Base-by-base conservation (phyloP, 2,329 filamentous ascomycete genomes). In the Herpomyces periplanetae region DNA sequence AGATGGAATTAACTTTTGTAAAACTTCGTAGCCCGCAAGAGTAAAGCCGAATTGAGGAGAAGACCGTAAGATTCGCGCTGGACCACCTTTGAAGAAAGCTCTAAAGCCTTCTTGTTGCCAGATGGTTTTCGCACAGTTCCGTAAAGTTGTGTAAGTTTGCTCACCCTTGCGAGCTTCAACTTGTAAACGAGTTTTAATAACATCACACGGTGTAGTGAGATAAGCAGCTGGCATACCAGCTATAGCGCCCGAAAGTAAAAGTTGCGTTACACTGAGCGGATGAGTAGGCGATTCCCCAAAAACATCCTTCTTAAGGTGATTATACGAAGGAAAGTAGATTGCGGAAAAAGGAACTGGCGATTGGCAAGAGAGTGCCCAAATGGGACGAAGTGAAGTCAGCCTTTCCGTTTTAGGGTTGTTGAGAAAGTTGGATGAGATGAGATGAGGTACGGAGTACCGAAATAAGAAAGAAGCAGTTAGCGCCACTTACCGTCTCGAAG, bases 11-110 rank as follows among this genome's bases (percentile, higher is more conserved):
- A 58, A 20, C 24, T 47, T 64, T 42, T 88, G 71, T 19, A 96
- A 46, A 14, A 96, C 50, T 40, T 96, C 80, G 39, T 91, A 96
- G 16, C 66, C 65, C 3, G 80, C 80, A 10, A 96, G 56, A 0
- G 80, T 96, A 47, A 91, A 91, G 27, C 80, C 80, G 37, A 96
- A 96, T 36, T 96, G 80, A 8, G 80, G 80, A 6, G 71, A 88
- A 1, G 71, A 88, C 32, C 80, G 63, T 36, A 91, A 42, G 33
- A 96, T 84, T 45, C 80, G 68, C 5, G 80, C 80, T 1, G 75
- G 73, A 1, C 80, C 80, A 28, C 80, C 80, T 49, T 91, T 91
- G 59, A 91, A 96, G 49, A 96, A 96, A 11, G 80, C 80, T 26
- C 51, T 56, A 51, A 88, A 75, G 5, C 80, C 80, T 41, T 96